Percentiles rank a stretch among this genome's conserved stretches.
Conservation (phyloP, 768 basidiomycete genomes). For the Lentinula detonsa region DNA sequence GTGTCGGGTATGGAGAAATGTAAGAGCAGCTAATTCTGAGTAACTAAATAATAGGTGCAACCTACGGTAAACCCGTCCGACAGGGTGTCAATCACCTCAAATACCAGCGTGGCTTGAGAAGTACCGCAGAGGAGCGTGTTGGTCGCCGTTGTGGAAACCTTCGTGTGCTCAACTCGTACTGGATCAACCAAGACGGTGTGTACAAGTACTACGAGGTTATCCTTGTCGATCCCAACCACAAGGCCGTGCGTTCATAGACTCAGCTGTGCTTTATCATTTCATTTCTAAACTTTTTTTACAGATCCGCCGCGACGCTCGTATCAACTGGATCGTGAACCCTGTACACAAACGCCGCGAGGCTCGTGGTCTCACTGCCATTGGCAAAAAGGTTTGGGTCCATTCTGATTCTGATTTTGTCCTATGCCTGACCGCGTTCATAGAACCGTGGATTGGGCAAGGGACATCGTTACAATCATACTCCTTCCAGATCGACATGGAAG, state of each 20-base stretch:
- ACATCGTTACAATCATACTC: slow-evolving; percentile 88
- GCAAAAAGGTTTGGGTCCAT: slow-evolving; percentile 73
- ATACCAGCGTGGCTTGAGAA: slow-evolving; percentile 88
- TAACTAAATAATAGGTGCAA: slow-evolving; percentile 59
- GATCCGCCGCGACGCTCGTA: slow-evolving; percentile 93
- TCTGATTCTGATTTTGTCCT: background rate
- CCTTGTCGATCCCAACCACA: slow-evolving; percentile 92
- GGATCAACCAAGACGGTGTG: slow-evolving; percentile 98
- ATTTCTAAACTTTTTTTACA: slow-evolving; percentile 18
- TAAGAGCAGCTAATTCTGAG: background rate
- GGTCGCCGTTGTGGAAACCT: slow-evolving; percentile 94
- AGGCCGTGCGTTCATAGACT: slow-evolving; percentile 57
- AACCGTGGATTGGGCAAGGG: slow-evolving; percentile 98
- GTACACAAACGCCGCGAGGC: slow-evolving; percentile 99
- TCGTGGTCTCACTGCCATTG: slow-evolving; percentile 94
- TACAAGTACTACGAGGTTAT: slow-evolving; percentile 99
- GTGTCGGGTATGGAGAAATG: background rate
- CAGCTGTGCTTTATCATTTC: background rate
- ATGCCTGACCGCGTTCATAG: slow-evolving; percentile 27
- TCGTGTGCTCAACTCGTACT: slow-evolving; percentile 97
- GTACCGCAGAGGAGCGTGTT: slow-evolving; percentile 96
- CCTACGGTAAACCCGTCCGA: slow-evolving; percentile 97
- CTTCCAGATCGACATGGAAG: slow-evolving; percentile 90
- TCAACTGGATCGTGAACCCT: slow-evolving; percentile 98
- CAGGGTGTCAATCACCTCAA: slow-evolving; percentile 99